Percentiles rank a stretch among this genome's conserved stretches.
These are phyloP conservation scores for Sonneratia caseolaris DNA, from an alignment of 345 rosid genomes.

Conservation along the genomic window DNA sequence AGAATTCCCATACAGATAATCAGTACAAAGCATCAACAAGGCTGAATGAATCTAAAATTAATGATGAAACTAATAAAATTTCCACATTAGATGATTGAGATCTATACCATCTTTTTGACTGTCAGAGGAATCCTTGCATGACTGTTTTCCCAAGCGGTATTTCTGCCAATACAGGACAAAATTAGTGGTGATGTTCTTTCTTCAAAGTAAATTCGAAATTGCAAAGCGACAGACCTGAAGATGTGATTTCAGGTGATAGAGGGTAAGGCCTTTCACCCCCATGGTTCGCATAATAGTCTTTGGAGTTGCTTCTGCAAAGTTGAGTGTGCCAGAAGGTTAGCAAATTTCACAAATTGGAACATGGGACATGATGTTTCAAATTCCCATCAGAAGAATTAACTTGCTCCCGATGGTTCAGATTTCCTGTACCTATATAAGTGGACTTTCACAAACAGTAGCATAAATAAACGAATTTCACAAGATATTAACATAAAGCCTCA, in stretches of 20 bases:
- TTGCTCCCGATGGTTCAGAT: not conserved
- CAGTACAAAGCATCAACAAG: not conserved
- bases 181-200: not conserved
- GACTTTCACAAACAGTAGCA: not conserved
- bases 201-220: not conserved
- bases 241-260: constrained; percentile 88
- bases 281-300: constrained; percentile 85
- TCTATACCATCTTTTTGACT: constrained; percentile 77
- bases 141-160: constrained; percentile 77
- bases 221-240: constrained; percentile 51
- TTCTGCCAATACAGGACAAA: constrained; percentile 37
- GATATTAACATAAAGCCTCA: not conserved
- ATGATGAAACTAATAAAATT: not conserved
- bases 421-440: not conserved
- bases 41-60: not conserved
- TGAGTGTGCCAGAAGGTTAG: constrained; percentile 1
- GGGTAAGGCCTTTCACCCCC: constrained; percentile 92
- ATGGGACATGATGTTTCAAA: not conserved
- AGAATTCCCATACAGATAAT: not conserved
- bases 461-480: not conserved
- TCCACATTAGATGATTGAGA: not conserved
- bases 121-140: constrained; percentile 67
- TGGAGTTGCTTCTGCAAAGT: constrained; percentile 75
- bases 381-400: not conserved
- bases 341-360: not conserved